Conservation (phyloP, 345 rosid species). For the Trapa bicornis region DNA sequence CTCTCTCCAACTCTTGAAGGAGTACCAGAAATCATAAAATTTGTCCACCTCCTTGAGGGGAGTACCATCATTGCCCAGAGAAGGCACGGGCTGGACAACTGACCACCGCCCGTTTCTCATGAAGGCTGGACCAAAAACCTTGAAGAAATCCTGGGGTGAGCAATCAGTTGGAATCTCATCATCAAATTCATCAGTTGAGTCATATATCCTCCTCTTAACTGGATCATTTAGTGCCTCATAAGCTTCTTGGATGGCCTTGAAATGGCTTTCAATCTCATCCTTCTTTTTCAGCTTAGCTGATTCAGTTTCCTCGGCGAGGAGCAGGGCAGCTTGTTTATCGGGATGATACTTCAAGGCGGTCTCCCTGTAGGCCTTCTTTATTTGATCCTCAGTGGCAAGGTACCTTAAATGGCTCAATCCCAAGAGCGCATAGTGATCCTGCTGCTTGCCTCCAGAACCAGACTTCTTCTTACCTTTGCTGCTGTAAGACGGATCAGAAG, state of each 20-base stretch:
- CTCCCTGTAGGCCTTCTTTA: constrained; percentile 78
- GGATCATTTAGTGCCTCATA: no score
- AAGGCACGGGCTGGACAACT: constrained; percentile 59
- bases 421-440: constrained; percentile 88
- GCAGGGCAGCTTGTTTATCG: constrained; percentile 79
- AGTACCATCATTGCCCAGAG: constrained; percentile 63
- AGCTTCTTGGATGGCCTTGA: no score
- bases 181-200: constrained; percentile 17
- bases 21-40: constrained; percentile 86
- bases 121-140: constrained; percentile 96
- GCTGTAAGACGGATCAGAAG: constrained; percentile 62
- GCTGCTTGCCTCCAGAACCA: constrained; percentile 38
- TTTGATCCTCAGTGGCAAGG: constrained; percentile 96
- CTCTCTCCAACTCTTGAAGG: constrained; percentile 96
- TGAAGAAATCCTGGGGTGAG: constrained; percentile 78
- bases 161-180: constrained; percentile 89
- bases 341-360: constrained; percentile 22
- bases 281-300: constrained; percentile 86
- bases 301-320: constrained; percentile 79
- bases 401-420: constrained; percentile 88
- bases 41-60: constrained; percentile 57
- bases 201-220: no score
- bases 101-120: constrained; percentile 98
- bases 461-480: constrained; percentile 78
- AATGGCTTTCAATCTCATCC: constrained; percentile 63